phyloP scores from a whole-genome alignment of 345 rosid species.

The Arabis hirsuta region DNA sequence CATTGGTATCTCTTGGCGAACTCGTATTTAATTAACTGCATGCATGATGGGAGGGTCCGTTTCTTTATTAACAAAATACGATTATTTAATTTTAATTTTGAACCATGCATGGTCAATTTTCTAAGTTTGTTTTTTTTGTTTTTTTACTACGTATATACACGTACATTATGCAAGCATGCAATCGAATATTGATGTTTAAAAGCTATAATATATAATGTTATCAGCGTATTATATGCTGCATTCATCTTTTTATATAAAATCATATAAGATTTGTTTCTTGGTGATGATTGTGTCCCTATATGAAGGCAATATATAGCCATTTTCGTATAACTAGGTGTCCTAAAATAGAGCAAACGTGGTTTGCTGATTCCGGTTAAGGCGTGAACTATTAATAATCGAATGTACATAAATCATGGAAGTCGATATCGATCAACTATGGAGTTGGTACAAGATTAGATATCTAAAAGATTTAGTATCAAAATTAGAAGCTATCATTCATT shows the following conservation, averaged over 20 bases:
- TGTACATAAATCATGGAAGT: slow-evolving; percentile 21
- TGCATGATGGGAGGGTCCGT: slow-evolving; percentile 23
- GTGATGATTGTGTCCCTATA: slow-evolving; percentile 41
- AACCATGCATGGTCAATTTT: slow-evolving; percentile 24
- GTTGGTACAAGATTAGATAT: background rate
- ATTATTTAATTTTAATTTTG: slow-evolving; percentile 5
- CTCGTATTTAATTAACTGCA: background rate
- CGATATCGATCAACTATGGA: slow-evolving; percentile 17
- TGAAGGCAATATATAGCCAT: slow-evolving; percentile 24
- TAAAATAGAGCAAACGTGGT: slow-evolving; percentile 4
- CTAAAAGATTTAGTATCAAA: slow-evolving; percentile 16
- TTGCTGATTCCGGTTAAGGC: slow-evolving; percentile 31
- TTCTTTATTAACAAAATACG: background rate
- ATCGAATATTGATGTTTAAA: slow-evolving; percentile 8
- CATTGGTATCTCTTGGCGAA: slow-evolving; percentile 17
- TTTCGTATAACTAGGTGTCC: slow-evolving; percentile 29
- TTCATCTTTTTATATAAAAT: slow-evolving; percentile 9
- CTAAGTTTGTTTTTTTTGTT: slow-evolving; percentile 4
- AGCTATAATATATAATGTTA: background rate
- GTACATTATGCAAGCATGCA: slow-evolving; percentile 21
- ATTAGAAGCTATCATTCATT: slow-evolving; percentile 11
- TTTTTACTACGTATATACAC: slow-evolving; percentile 1
- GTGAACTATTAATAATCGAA: slow-evolving; percentile 23
- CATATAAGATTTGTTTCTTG: slow-evolving; percentile 19
- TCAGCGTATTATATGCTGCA: slow-evolving; percentile 5